Conservation (phyloP, 768 basidiomycete species). For the Trametes cinnabarina region DNA sequence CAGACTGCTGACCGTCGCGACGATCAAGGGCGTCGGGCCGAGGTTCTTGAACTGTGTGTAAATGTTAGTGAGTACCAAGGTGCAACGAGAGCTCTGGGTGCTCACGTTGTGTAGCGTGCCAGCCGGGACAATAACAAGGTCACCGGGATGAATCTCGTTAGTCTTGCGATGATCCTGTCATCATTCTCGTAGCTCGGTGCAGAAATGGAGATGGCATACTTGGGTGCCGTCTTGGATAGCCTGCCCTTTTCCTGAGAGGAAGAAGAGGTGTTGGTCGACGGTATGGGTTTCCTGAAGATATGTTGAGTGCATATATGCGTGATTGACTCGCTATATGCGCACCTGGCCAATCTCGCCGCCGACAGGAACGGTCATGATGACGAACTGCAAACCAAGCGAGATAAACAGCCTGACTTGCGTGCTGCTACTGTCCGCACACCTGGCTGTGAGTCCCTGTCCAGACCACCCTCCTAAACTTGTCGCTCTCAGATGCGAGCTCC, state of each 20-base stretch:
- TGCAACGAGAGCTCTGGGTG: background rate
- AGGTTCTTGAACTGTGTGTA: slow-evolving; percentile 26
- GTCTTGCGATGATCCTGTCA: slow-evolving; percentile 7
- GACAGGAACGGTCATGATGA: slow-evolving; percentile 31
- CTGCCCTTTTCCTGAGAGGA: slow-evolving; percentile 27
- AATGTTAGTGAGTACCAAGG: background rate
- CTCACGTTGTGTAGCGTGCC: slow-evolving; percentile 30
- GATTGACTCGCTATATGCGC: background rate
- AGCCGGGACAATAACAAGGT: slow-evolving; percentile 29
- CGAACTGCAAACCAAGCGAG: slow-evolving; percentile 11
- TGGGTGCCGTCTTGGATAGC: slow-evolving; percentile 23
- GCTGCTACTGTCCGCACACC: slow-evolving; percentile 9
- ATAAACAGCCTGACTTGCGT: background rate
- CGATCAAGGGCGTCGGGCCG: slow-evolving; percentile 26
- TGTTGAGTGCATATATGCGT: slow-evolving; percentile 1
- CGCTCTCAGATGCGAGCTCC: slow-evolving; percentile 25
- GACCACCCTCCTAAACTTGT: slow-evolving; percentile 29
- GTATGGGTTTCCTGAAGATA: slow-evolving; percentile 25
- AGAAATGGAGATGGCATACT: no score
- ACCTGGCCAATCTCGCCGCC: slow-evolving; percentile 30
- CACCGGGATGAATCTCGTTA: slow-evolving; percentile 22
- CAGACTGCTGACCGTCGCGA: slow-evolving; percentile 23
- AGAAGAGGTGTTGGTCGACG: slow-evolving; percentile 30
- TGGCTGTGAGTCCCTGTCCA: slow-evolving; percentile 30
- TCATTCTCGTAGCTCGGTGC: background rate